Evolutionary conservation across 768 basidiomycete species (phyloP), one percentile per base, ranked within the genome.

Genomic region (Porphyrellus cyaneotinctus): DNA sequence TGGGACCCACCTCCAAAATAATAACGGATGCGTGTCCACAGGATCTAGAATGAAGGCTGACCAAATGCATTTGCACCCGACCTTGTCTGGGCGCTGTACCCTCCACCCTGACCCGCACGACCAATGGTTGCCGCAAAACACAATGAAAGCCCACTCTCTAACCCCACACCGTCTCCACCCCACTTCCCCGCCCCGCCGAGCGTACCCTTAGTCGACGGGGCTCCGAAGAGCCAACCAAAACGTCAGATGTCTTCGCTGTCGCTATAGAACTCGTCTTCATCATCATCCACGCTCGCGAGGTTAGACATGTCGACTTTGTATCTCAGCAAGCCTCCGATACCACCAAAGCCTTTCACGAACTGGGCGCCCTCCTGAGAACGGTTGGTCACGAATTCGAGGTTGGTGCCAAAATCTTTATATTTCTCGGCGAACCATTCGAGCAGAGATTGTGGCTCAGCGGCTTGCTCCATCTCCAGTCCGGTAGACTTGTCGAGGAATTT

Each of bases 351-450:
- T 70, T 95, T 95, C 63, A 95, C 93, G 75, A 97, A 98, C 69
- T 97, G 95, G 31, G 91, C 90, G 30, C 95, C 95, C 69, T 99
- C 95, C 69, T 97, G 95, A 9, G 93, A 95, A 48, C 87, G 84
- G 74, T 97, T 94, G 58, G 95, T 95, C 39, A 98, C 85, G 67
- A 98, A 97, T 74, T 95, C 93, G 55, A 97, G 84, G 60, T 87
- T 86, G 47, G 95, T 91, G 56, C 95, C 97, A 66, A 97, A 98
- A 37, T 95, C 92, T 70, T 91, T 94, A 79, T 98, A 99, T 68
- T 95, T 93, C 69, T 98, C 97, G 41, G 97, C 87, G 69, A 98
- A 93, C 97, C 97, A 98, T 70, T 99, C 97, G 54, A 99, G 83
- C 11, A 98, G 80, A 44, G 89, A 77, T 64, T 89, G 82, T 2